A percentile compares a stretch with the other conserved stretches of the same genome.
These are phyloP conservation scores for Tremella mesenterica DNA, from an alignment of 768 basidiomycete genomes.

Conservation along the genomic window DNA sequence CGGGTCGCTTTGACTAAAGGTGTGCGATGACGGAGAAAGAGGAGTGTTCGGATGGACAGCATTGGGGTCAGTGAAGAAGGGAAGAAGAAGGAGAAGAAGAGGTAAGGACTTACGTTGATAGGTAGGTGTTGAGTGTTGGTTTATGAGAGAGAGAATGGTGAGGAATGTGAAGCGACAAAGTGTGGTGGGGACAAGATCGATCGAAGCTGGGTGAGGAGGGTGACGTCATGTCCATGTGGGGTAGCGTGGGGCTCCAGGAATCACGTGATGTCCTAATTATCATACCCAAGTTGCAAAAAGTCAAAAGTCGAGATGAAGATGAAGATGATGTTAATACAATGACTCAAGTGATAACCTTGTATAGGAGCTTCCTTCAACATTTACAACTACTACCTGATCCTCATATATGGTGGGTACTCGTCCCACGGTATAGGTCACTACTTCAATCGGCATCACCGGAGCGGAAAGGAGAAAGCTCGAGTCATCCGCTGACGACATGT, in stretches of 20 bases:
- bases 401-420: slow-evolving; percentile 24
- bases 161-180: background rate
- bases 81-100: background rate
- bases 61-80: background rate
- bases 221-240: too few species aligned
- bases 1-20: background rate
- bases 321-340: too few species aligned
- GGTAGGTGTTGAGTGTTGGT: background rate
- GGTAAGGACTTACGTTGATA: background rate
- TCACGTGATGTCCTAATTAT: background rate
- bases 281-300: background rate
- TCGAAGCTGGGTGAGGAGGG: background rate
- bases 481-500: background rate
- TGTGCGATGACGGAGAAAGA: background rate
- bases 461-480: background rate
- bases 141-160: background rate
- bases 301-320: background rate
- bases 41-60: background rate
- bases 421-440: slow-evolving; percentile 10
- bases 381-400: slow-evolving; percentile 28
- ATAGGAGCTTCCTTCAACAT: slow-evolving; percentile 25
- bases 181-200: background rate
- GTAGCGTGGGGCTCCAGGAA: too few species aligned
- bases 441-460: background rate
- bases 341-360: too few species aligned